Base-by-base conservation (phyloP, 345 rosid species). In the Boechera retrofracta region DNA sequence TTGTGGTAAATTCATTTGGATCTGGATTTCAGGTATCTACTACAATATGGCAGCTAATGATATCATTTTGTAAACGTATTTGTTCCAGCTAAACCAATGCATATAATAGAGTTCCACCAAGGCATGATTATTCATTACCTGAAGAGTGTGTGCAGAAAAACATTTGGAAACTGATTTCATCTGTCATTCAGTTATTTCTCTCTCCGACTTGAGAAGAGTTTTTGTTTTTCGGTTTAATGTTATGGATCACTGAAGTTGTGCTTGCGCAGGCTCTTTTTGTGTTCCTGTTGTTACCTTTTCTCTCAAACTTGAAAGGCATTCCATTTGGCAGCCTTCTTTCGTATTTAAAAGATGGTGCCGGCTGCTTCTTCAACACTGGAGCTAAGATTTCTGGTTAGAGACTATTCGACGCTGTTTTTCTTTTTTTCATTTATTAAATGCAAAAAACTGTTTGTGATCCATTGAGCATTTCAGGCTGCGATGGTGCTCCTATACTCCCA, bases 1-100 rank as follows among this genome's bases (percentile, higher is more conserved):
- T 93, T 80, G 98, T 89, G 42, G 97, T 93, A 70, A 91, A 93
- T 77, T 91, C 97, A 60, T 89, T 89, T 72, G 97, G 98, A 79
- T 93, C 98, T 73, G 98, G 96, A 65, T 93, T 89, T 87, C 96
- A 93, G 92, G 97, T 89, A 84, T 68, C 53, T 73, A 55, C 67
- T 44, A 48, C 63, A 59, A 51, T 26, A 35, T 78, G 69, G 24
- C 52, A 45, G 35, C 58, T 73, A 70, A 24, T 39, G 10, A 16
- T 45, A 62, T 5, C 31, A n/a, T 44, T 32, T 31, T 24, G 32
- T 31, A 28, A 28, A 56, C 15, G 1, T 10, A 67, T 58, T 26
- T 1, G 11, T 73, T 64, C 28, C 64, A 13, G 21, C 38, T 8
- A 44, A 13, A 44, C 32, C 64, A 44, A 42, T 45, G 38, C 48